phyloP scores from a whole-genome alignment of 2,329 filamentous ascomycete species.

The Scedosporium apiospermum region DNA sequence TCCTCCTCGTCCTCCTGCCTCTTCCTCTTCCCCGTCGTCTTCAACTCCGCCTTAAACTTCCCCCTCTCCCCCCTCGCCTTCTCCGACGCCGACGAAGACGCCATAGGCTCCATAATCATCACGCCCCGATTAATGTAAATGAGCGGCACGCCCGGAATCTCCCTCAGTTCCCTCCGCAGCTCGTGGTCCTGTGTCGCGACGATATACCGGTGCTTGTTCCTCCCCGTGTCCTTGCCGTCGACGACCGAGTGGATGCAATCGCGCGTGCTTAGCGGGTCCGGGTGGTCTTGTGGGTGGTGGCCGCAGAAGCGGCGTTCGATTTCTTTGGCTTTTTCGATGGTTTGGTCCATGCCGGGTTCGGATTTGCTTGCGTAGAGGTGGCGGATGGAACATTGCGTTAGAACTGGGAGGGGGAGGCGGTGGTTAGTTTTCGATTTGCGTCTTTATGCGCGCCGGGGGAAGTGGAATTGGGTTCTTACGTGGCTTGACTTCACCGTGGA shows the following conservation, averaged over 20 bases:
- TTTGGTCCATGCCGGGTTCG: slow-evolving; percentile 41
- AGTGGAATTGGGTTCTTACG: slow-evolving; percentile 32
- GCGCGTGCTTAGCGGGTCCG: slow-evolving; percentile 57
- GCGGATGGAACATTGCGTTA: slow-evolving; percentile 72
- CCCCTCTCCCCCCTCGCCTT: slow-evolving; percentile 60
- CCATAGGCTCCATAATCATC: slow-evolving; percentile 65
- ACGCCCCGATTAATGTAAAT: slow-evolving; percentile 73
- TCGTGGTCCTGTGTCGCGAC: slow-evolving; percentile 64
- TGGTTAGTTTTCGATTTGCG: slow-evolving; percentile 8
- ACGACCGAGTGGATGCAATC: slow-evolving; percentile 69
- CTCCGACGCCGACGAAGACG: slow-evolving; percentile 51
- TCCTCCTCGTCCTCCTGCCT: slow-evolving; percentile 29
- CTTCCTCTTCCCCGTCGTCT: slow-evolving; percentile 24
- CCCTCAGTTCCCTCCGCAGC: slow-evolving; percentile 53
- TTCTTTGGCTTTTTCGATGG: slow-evolving; percentile 66
- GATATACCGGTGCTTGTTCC: slow-evolving; percentile 72
- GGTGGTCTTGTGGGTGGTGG: slow-evolving; percentile 63
- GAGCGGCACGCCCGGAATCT: slow-evolving; percentile 62
- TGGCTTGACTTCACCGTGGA: slow-evolving; percentile 68
- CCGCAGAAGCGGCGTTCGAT: slow-evolving; percentile 70
- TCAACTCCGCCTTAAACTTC: slow-evolving; percentile 64
- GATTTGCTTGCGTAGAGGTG: slow-evolving; percentile 60
- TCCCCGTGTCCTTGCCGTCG: slow-evolving; percentile 61
- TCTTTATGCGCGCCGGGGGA: background rate
- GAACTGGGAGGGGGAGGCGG: slow-evolving; percentile 38